A percentile compares a stretch with the other conserved stretches of the same genome.
These are phyloP conservation scores for Fusarium sp. DNA, from an alignment of 2,329 filamentous ascomycete species.

Conservation along the genomic window DNA sequence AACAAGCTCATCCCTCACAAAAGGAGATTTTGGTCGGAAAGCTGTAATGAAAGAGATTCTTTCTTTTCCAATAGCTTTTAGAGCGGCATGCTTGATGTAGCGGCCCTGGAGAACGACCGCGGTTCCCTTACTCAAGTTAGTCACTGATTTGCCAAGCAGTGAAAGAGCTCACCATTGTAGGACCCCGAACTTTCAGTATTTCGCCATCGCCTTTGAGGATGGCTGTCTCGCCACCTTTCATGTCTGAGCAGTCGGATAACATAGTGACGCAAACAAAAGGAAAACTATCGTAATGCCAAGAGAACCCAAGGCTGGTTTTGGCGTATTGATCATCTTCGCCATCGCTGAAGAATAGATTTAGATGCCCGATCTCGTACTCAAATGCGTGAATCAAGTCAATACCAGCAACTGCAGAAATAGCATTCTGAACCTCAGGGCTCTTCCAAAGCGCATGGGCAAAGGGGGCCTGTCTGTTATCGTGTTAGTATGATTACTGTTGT, in stretches of 20 bases:
- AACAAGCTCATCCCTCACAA: background rate
- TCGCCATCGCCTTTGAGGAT: background rate
- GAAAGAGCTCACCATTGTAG: background rate
- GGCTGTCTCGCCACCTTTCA: background rate
- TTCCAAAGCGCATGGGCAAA: slow-evolving; percentile 68
- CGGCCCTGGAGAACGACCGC: background rate
- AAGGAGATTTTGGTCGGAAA: background rate
- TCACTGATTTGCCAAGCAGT: background rate
- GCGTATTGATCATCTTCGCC: slow-evolving; percentile 36
- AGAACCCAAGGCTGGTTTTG: background rate
- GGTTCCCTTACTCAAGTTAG: background rate
- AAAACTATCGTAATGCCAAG: background rate
- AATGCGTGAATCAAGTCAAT: slow-evolving; percentile 65
- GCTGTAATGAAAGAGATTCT: background rate
- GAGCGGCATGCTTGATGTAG: background rate
- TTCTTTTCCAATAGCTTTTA: background rate
- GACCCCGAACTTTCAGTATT: background rate
- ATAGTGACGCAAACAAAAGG: background rate
- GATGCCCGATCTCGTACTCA: slow-evolving; percentile 66
- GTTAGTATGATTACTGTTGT: background rate
- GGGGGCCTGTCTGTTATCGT: background rate
- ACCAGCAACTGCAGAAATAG: slow-evolving; percentile 64
- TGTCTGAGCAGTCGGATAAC: background rate
- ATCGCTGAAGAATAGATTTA: slow-evolving; percentile 64
- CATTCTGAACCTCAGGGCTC: slow-evolving; percentile 55